These are phyloP conservation scores for Aureobasidium sp. DNA, from an alignment of 2,329 filamentous ascomycete genomes.

Conservation along the genomic window DNA sequence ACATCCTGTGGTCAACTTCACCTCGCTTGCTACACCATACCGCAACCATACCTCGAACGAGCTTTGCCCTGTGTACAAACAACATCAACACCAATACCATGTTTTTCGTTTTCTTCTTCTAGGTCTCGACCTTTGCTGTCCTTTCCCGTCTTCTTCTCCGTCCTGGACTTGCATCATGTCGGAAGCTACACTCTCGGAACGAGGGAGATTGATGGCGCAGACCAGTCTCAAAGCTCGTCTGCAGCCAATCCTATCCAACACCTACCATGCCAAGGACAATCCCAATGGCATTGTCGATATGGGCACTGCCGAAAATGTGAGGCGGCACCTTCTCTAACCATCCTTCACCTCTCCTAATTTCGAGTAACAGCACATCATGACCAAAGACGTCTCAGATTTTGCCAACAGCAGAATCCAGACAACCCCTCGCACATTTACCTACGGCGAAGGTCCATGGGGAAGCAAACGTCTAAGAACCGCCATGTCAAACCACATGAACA, in stretches of 20 bases:
- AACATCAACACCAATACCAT: background rate
- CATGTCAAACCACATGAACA: conserved; percentile 38
- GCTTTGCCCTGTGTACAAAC: background rate
- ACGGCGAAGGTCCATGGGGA: conserved; percentile 35
- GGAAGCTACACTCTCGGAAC: conserved; percentile 6
- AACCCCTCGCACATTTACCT: conserved; percentile 32
- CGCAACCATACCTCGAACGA: background rate
- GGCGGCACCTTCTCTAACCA: background rate
- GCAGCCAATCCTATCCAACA: conserved; percentile 17
- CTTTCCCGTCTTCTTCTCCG: too few species aligned
- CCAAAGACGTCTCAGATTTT: conserved; percentile 33
- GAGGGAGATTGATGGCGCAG: conserved; percentile 4
- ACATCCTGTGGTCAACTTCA: background rate
- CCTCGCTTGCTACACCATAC: background rate
- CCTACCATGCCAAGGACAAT: conserved; percentile 24
- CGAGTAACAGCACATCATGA: conserved; percentile 2
- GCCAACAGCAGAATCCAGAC: conserved; percentile 33
- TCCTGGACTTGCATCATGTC: background rate
- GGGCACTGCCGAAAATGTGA: conserved; percentile 27
- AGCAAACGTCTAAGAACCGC: conserved; percentile 34
- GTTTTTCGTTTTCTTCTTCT: background rate
- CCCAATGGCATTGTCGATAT: conserved; percentile 27
- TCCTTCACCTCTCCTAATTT: background rate
- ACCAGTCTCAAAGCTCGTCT: conserved; percentile 18
- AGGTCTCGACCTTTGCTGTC: too few species aligned